Percentiles rank a stretch among this genome's conserved stretches.
These are phyloP conservation scores for Laburnicola sp. DNA, from an alignment of 2,329 filamentous ascomycete species.

Conservation along the genomic window DNA sequence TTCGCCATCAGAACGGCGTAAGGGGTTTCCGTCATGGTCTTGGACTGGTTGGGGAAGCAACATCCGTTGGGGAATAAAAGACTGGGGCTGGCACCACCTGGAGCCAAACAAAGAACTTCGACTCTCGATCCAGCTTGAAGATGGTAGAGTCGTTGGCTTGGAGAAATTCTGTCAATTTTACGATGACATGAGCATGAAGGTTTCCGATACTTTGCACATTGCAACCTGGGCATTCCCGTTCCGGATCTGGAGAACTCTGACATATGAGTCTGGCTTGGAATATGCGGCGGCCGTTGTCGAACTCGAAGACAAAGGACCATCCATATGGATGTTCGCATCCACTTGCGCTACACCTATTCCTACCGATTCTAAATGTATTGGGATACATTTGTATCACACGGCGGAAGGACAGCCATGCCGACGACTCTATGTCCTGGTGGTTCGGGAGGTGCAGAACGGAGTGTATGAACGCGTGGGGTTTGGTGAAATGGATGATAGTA, in stretches of 20 bases:
- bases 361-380: too few species aligned
- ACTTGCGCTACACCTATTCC: neutral
- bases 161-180: neutral
- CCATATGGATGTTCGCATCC: neutral
- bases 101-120: too few species aligned
- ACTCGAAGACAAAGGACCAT: neutral
- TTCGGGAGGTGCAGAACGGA: too few species aligned
- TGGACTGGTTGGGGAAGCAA: neutral
- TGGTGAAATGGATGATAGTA: neutral
- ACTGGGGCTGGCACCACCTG: too few species aligned
- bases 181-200: neutral
- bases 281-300: neutral
- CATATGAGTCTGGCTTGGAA: neutral
- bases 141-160: neutral
- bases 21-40: constrained; percentile 1
- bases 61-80: too few species aligned
- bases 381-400: too few species aligned
- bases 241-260: too few species aligned
- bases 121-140: neutral
- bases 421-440: too few species aligned
- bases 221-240: neutral
- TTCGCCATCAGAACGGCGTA: neutral
- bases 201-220: neutral
- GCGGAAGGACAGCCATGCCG: too few species aligned
- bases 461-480: neutral